Percentiles rank a stretch among this genome's conserved stretches.
phyloP scores from a whole-genome alignment of 1,284 basidiomycete genomes.

The Microbotryum intermedium region DNA sequence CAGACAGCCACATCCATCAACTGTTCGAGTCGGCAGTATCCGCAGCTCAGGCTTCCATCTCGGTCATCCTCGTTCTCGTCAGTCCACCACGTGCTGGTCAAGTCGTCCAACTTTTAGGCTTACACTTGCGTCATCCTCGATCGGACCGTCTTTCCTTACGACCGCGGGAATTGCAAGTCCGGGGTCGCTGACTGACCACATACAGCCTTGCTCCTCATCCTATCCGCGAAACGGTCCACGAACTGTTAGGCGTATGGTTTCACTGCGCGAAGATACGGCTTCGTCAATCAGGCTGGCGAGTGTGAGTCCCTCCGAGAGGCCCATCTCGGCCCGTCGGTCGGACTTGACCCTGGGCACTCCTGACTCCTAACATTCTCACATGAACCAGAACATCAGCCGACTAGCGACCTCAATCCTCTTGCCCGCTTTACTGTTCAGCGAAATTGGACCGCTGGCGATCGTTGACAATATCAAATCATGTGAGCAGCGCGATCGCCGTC shows the following conservation, averaged over 20 bases:
- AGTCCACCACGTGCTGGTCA: no score
- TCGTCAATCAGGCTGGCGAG: constrained; percentile 33
- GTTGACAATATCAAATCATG: constrained; percentile 35
- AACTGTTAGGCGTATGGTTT: constrained; percentile 34
- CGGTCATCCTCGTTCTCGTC: constrained; percentile 37
- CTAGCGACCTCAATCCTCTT: constrained; percentile 38
- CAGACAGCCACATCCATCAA: neutral
- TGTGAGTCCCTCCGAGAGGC: constrained; percentile 23
- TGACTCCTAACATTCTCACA: neutral
- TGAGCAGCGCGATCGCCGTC: constrained; percentile 16
- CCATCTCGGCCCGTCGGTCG: neutral
- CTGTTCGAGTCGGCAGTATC: neutral
- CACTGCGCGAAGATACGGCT: constrained; percentile 25
- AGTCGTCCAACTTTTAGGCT: no score
- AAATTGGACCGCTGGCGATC: constrained; percentile 39
- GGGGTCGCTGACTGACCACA: no score
- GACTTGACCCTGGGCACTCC: neutral
- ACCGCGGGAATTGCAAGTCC: no score
- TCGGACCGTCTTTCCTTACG: no score
- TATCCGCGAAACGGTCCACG: no score
- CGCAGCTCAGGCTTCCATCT: constrained; percentile 31
- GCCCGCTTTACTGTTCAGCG: constrained; percentile 38
- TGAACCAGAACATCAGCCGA: constrained; percentile 33
- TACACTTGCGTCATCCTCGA: no score
- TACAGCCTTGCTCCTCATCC: no score